Evolutionary conservation across 1,284 basidiomycete genomes (phyloP).

Genomic region (Ustilago cynodontis): DNA sequence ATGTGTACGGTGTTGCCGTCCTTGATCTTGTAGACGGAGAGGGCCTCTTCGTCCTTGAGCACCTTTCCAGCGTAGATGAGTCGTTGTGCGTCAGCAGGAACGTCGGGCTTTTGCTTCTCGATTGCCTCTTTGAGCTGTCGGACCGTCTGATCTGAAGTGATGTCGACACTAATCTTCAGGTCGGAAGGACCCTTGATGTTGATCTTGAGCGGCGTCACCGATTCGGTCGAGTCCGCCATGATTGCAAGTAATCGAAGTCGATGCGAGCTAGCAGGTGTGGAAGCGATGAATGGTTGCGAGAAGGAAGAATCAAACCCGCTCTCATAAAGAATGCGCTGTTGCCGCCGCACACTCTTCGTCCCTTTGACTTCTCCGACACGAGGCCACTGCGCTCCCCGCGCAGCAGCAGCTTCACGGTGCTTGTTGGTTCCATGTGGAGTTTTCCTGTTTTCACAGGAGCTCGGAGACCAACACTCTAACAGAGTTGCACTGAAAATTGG

Average conservation of each 20-base stretch:
- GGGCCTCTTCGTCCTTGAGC: slow-evolving; percentile 63
- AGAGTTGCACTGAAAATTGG: background rate
- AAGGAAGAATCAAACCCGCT: background rate
- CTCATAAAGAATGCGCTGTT: background rate
- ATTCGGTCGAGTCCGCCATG: slow-evolving; percentile 46
- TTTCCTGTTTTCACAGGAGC: background rate
- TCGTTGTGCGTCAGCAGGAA: slow-evolving; percentile 65
- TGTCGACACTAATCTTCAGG: slow-evolving; percentile 58
- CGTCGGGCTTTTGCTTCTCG: slow-evolving; percentile 56
- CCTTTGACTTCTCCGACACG: background rate
- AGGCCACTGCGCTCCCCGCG: too few species aligned
- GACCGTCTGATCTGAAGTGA: slow-evolving; percentile 59
- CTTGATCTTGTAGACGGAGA: slow-evolving; percentile 65
- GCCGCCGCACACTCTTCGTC: background rate
- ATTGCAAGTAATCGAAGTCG: background rate
- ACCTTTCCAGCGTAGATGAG: slow-evolving; percentile 69
- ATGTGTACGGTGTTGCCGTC: slow-evolving; percentile 66
- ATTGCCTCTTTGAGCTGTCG: slow-evolving; percentile 65
- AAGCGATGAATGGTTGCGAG: background rate
- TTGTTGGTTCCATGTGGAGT: background rate
- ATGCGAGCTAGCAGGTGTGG: background rate
- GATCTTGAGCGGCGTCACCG: slow-evolving; percentile 52
- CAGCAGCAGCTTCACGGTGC: too few species aligned
- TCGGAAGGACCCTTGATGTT: slow-evolving; percentile 68
- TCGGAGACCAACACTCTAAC: background rate